phyloP scores from a whole-genome alignment of 768 basidiomycete genomes.

The Amanita rubescens region DNA sequence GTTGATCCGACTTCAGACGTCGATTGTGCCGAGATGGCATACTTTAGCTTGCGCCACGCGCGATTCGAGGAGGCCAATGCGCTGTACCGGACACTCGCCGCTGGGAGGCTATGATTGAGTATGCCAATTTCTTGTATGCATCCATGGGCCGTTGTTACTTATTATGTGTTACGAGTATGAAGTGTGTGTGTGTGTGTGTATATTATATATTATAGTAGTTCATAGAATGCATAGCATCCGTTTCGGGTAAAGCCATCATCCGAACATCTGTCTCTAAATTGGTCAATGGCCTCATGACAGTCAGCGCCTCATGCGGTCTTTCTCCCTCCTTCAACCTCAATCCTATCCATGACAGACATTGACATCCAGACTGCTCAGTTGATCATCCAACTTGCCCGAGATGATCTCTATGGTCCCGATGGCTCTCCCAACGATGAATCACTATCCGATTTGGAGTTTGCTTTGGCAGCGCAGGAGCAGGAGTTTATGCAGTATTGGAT shows the following conservation, averaged over 20 bases:
- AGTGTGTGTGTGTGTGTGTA: too few species aligned
- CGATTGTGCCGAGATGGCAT: conserved; percentile 71
- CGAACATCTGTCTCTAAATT: too few species aligned
- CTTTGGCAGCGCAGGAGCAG: conserved; percentile 4
- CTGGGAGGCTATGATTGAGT: conserved; percentile 28
- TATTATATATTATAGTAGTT: too few species aligned
- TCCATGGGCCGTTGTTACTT: neutral
- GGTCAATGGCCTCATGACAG: too few species aligned
- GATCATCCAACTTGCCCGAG: conserved; percentile 5
- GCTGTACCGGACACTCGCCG: conserved; percentile 60
- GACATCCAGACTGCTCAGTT: conserved; percentile 4
- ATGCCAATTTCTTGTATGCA: neutral
- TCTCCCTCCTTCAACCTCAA: neutral
- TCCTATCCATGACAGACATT: conserved; percentile 1
- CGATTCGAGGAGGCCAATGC: conserved; percentile 72
- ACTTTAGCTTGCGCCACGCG: conserved; percentile 66
- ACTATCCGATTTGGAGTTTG: conserved; percentile 4
- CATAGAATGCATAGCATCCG: too few species aligned
- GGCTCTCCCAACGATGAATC: neutral
- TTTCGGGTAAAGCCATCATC: too few species aligned
- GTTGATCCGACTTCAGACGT: conserved; percentile 57
- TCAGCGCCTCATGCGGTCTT: neutral
- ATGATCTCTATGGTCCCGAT: conserved; percentile 2
- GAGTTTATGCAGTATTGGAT: conserved; percentile 8
- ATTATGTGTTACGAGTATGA: neutral